Base-by-base conservation (phyloP, 2,329 filamentous ascomycete species). In the Immersiporthe knoxdaviesiana region DNA sequence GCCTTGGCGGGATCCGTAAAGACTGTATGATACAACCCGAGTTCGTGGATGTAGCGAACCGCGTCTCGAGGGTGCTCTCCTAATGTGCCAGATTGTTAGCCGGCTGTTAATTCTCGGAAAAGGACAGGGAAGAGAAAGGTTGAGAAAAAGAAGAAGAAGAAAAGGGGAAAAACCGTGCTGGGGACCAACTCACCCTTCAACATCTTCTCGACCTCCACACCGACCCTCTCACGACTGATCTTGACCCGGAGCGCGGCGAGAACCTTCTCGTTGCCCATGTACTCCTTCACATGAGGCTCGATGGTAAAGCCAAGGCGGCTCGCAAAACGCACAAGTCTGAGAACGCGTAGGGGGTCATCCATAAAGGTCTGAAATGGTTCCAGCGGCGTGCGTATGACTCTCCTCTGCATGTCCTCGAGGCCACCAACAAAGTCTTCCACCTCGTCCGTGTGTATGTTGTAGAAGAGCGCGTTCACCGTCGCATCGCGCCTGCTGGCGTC, bases 391-490 rank as follows among this genome's bases (percentile, higher is more conserved):
- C 91, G 87, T 72, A 99, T 94, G 63, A 94, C 82, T 71, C 88
- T 87, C 1, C 84, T 82, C 44, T 84, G 78, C 88, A 98, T 88
- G 76, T 98, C 95, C 10, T 86, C 77, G 47, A 97, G 82, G 0
- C 96, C 95, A 10, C 87, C 86, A 0, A 93, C 97, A 71, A 97
- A 91, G 77, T 99, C 96, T 78, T 98, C 95, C 47, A 98, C 87
- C 69, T 85, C 75, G 44, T 88, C 86, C 0, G 91, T 93, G 75
- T 94, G 90, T 52, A 99, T 82, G 75, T 98, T 98, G 83, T 96
- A 98, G 81, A 98, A 98, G 72, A 99, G 87, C 32, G 96, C 93
- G 78, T 99, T 99, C 71, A 98, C 90, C 0, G 94, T 97, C 30
- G 95, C 94, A 82, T 99, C 95, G 62, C 95, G 89, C 30, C 95